These are phyloP conservation scores for Fragaria vesca DNA, from an alignment of 306 rosid species.

Conservation along the genomic window DNA sequence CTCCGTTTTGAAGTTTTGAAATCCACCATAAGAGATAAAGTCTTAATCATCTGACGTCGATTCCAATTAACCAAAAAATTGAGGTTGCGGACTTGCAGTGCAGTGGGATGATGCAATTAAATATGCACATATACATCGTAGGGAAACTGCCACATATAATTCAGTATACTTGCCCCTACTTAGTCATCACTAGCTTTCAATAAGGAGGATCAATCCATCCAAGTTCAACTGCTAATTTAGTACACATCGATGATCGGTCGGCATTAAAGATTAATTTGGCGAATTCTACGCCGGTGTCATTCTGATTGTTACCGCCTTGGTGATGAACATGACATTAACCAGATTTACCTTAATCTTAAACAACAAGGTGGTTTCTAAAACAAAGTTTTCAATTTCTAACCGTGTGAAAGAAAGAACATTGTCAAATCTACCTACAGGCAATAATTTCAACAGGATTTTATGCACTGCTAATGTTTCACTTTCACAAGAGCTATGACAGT, in stretches of 20 bases:
- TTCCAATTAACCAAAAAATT: neutral
- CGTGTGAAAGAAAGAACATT: too few relatives aligned
- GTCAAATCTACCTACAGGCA: too few relatives aligned
- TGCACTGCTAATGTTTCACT: neutral
- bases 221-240: neutral
- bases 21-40: neutral
- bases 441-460: neutral
- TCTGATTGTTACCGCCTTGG: neutral
- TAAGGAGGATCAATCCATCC: neutral
- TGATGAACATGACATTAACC: too few relatives aligned
- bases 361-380: too few relatives aligned
- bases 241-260: neutral
- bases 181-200: neutral
- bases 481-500: neutral
- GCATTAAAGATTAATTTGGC: too few relatives aligned
- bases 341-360: too few relatives aligned
- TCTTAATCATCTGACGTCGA: neutral
- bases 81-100: neutral
- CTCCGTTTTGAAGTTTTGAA: neutral
- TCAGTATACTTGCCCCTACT: neutral
- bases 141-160: neutral
- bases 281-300: too few relatives aligned
- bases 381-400: too few relatives aligned
- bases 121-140: neutral
- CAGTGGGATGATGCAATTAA: neutral